These are phyloP conservation scores for Phytophthora fragariaefolia DNA, from an alignment of 352 stramenopile species.

Conservation along the genomic window DNA sequence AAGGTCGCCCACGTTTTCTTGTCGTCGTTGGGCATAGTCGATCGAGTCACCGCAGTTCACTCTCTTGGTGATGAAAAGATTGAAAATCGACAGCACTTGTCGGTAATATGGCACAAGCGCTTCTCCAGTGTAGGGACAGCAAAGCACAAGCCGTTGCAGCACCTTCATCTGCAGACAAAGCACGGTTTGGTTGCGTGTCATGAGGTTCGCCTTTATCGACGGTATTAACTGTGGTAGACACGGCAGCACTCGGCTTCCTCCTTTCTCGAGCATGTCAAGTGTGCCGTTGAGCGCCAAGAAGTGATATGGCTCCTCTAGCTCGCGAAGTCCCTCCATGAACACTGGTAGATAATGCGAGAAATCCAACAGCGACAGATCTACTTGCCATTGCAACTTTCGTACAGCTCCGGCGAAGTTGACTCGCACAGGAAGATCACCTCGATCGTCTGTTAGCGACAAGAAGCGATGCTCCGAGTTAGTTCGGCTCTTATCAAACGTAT, in stretches of 20 bases:
- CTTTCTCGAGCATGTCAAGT: slow-evolving; percentile 85
- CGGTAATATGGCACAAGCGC: slow-evolving; percentile 94
- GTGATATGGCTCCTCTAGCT: slow-evolving; percentile 84
- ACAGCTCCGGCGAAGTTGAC: slow-evolving; percentile 80
- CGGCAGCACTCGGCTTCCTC: slow-evolving; percentile 64
- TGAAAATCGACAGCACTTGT: slow-evolving; percentile 93
- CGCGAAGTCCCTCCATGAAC: slow-evolving; percentile 93
- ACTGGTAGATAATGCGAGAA: slow-evolving; percentile 91
- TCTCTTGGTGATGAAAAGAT: slow-evolving; percentile 91
- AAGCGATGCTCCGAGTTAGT: not conserved
- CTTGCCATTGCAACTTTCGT: slow-evolving; percentile 77
- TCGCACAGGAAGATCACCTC: slow-evolving; percentile 71
- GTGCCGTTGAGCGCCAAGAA: slow-evolving; percentile 84
- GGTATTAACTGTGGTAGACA: slow-evolving; percentile 59
- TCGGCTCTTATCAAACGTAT: too few relatives aligned
- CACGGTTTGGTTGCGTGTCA: slow-evolving; percentile 77
- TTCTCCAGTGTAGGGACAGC: slow-evolving; percentile 82
- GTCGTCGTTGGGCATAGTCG: slow-evolving; percentile 91
- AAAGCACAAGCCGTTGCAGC: slow-evolving; percentile 72
- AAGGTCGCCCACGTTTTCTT: slow-evolving; percentile 90
- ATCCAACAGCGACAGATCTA: slow-evolving; percentile 75
- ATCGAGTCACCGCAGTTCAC: slow-evolving; percentile 94
- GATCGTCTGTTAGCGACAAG: slow-evolving; percentile 53
- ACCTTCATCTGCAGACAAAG: slow-evolving; percentile 84
- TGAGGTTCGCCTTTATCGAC: slow-evolving; percentile 90